Evolutionary conservation across 352 stramenopile genomes (phyloP).

Genomic region (Stramenopiles sp.): DNA sequence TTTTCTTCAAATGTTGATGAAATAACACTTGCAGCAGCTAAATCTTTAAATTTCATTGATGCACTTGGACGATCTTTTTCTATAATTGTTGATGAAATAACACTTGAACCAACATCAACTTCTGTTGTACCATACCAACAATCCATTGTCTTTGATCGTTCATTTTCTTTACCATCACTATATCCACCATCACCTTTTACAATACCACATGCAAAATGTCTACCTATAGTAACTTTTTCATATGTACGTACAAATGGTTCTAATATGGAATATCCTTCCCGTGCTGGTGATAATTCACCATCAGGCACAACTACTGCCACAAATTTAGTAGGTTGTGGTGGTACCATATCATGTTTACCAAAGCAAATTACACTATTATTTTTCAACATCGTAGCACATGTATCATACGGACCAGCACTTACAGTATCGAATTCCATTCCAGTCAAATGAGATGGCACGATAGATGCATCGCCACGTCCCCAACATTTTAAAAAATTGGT

Average conservation of each 20-base stretch:
- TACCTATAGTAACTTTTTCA: background rate
- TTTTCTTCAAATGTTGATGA: too few species aligned
- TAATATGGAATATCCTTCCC: background rate
- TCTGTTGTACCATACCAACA: too few species aligned
- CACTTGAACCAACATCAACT: too few species aligned
- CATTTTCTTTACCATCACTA: background rate
- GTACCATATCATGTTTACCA: background rate
- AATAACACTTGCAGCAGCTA: too few species aligned
- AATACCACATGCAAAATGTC: background rate
- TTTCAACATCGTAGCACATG: background rate
- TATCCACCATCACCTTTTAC: background rate
- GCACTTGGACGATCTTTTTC: too few species aligned
- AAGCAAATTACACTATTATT: background rate
- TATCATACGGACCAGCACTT: background rate
- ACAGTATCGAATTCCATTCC: background rate
- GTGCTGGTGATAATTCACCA: background rate
- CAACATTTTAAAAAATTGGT: background rate
- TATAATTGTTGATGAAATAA: too few species aligned
- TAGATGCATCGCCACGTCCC: background rate
- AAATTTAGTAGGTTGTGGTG: background rate
- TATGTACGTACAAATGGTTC: background rate
- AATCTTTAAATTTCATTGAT: too few species aligned
- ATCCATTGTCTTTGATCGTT: background rate
- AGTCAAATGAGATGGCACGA: background rate
- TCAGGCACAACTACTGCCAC: background rate